Base-by-base conservation (phyloP, 495 filamentous ascomycete genomes). In the Lineolata rhizophorae region DNA sequence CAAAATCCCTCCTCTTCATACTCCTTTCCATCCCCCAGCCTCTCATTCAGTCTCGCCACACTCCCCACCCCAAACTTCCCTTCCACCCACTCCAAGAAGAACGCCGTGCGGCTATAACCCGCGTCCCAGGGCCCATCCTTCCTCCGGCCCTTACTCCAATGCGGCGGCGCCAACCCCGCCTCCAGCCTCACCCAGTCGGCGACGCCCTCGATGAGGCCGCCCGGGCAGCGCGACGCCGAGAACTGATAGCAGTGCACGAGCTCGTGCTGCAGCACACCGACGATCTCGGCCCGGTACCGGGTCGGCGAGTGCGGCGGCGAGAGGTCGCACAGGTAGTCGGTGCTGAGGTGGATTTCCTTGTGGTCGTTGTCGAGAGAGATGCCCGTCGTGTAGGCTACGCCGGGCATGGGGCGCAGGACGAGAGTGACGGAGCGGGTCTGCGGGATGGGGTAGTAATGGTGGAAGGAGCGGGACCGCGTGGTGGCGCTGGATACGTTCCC, bases 181-280 rank as follows among this genome's bases (percentile, higher is more conserved):
- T 65, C 70, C 30, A 97, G 51, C 5, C 87, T 62, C 5, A 97
- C 84, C 64, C 81, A 97, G 48, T 97, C 87, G 11, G 87, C 85
- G 34, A 97, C 70, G 0, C 87, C 87, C 47, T 97, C 87, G 34
- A 91, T 73, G 37, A 97, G 41, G 0, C 87, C 87, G 10, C 72
- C 71, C 0, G 85, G 85, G 11, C 62, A 64, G 3, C 56, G 60
- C 2, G 52, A 56, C 1, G 61, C 75, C 32, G 76, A 69, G 52
- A 77, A 80, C 49, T 97, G 87, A 55, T 76, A 91, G 56, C 84
- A 94, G 49, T 97, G 87, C 8, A 95, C 87, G 39, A 94, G 73
- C 54, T 97, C 87, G 50, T 97, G 87, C 0, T 70, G 68, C 5
- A 97, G 44, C 2, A 97, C 81, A 24, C 87, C 87, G 8, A 61